A percentile compares a stretch with the other conserved stretches of the same genome.
These are phyloP conservation scores for Ceratobasidium sp. DNA, from an alignment of 1,284 basidiomycete genomes.

Conservation along the genomic window DNA sequence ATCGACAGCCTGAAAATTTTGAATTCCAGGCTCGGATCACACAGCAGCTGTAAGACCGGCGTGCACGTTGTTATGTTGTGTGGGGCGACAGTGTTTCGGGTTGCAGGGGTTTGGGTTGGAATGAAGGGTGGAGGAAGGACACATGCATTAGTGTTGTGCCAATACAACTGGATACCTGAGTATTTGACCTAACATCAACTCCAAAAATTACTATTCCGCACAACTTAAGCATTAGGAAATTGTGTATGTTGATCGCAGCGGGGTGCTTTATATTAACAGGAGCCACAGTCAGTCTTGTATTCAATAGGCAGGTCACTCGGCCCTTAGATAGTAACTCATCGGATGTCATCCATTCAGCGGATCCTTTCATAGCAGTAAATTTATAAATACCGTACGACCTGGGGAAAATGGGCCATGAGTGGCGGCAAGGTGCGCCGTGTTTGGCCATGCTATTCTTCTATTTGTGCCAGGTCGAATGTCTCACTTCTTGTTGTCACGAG, in stretches of 20 bases:
- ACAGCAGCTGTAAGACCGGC: constrained; percentile 14
- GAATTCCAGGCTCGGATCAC: constrained; percentile 29
- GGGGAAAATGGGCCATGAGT: too few relatives aligned
- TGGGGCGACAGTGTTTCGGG: constrained; percentile 26
- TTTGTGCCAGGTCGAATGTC: not conserved
- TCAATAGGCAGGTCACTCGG: constrained; percentile 39
- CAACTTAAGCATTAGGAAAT: constrained; percentile 17
- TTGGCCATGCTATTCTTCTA: not conserved
- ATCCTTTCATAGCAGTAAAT: constrained; percentile 24
- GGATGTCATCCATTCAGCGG: constrained; percentile 23
- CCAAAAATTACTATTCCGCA: constrained; percentile 15
- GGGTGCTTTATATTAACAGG: constrained; percentile 32
- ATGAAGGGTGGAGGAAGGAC: constrained; percentile 37
- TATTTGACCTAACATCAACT: not conserved
- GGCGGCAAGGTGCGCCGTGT: too few relatives aligned
- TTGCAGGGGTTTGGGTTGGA: constrained; percentile 12
- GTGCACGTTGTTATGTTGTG: constrained; percentile 17
- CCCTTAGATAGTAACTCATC: constrained; percentile 38
- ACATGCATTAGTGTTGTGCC: constrained; percentile 25
- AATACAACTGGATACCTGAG: constrained; percentile 12
- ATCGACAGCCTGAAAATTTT: constrained; percentile 35
- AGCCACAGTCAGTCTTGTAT: constrained; percentile 35
- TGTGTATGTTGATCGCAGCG: constrained; percentile 24
- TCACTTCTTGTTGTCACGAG: constrained; percentile 17
- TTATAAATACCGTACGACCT: not conserved